Base-by-base conservation (phyloP, 2,329 filamentous ascomycete species). In the Fusarium equiseti region DNA sequence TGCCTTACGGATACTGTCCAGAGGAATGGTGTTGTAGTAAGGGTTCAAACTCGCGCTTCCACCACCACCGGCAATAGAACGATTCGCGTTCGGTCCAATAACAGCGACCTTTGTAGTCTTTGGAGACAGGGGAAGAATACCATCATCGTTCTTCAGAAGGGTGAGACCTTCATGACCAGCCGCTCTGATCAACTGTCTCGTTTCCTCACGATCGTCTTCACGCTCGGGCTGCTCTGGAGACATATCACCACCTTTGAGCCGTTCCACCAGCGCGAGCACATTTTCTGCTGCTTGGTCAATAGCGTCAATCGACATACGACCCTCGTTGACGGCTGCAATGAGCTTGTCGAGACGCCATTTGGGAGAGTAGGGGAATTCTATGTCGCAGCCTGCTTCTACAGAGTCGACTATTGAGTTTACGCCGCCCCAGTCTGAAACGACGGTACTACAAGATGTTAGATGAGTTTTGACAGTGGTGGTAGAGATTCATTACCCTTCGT, bases 41-140 rank as follows among this genome's bases (percentile, higher is more conserved):
- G 90, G 89, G 75, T 91, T 91, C 50, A 92, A 80, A 68, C 88
- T 90, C 20, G 90, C 90, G 73, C 89, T 91, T 52, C 90, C 90
- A 43, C 90, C 90, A 52, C 90, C 90, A 18, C 87, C 88, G n/a
- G 88, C 89, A 68, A 92, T 90, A 1, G 89, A 87, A 58, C 89
- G 82, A 76, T 91, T 90, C 22, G 89, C 89, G 66, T 92, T 91
- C 2, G 89, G 89, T 0, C 90, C 90, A 54, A 92, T 91, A 63
- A 91, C 84, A 6, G 89, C 90, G 60, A 92, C 85, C 75, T 85
- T 90, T 60, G 84, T 84, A 18, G 85, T 85, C 27, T 82, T 82
- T 9, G 83, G 78, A 65, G 85, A 83, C 63, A 91, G 85, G 0
- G 90, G 90, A 10, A 92, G 81, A n/a, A 90, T 79, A 4, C 76